A percentile compares a stretch with the other conserved stretches of the same genome.
phyloP scores from a whole-genome alignment of 1,284 basidiomycete genomes.

The Microbotryum lychnidis-dioicae region DNA sequence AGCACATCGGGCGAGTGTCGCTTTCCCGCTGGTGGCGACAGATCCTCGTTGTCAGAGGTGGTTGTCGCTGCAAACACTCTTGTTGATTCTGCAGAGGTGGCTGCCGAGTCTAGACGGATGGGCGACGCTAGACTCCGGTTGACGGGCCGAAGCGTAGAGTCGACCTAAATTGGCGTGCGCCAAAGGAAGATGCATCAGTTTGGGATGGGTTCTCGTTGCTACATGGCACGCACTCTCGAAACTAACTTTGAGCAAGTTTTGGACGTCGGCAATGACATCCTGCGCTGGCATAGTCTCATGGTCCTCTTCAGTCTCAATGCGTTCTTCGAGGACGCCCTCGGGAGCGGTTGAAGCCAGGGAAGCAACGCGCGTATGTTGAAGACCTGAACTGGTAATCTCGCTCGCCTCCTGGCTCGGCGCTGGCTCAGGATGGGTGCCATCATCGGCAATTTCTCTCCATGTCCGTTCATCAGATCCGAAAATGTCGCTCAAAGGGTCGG shows the following conservation, averaged over 20 bases:
- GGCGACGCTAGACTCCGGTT: conserved; percentile 27
- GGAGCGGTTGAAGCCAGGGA: conserved; percentile 13
- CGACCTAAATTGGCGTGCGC: background rate
- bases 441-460: conserved; percentile 22
- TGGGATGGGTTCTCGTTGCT: background rate
- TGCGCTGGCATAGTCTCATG: conserved; percentile 13
- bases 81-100: background rate
- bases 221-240: too few species aligned
- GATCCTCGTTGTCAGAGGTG: background rate
- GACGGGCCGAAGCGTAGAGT: too few species aligned
- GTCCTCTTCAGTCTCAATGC: conserved; percentile 8
- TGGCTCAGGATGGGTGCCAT: background rate
- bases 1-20: conserved; percentile 9
- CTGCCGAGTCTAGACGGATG: conserved; percentile 24
- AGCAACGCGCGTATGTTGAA: conserved; percentile 4
- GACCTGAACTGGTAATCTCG: conserved; percentile 1
- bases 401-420: background rate
- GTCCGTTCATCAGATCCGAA: conserved; percentile 31
- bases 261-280: conserved; percentile 30
- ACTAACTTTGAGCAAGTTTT: conserved; percentile 14
- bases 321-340: conserved; percentile 19
- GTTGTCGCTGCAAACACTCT: conserved; percentile 3
- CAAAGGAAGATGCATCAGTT: background rate
- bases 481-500: conserved; percentile 25
- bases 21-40: background rate